phyloP scores from a whole-genome alignment of 208 protist genomes.

The Leishmania arabica region DNA sequence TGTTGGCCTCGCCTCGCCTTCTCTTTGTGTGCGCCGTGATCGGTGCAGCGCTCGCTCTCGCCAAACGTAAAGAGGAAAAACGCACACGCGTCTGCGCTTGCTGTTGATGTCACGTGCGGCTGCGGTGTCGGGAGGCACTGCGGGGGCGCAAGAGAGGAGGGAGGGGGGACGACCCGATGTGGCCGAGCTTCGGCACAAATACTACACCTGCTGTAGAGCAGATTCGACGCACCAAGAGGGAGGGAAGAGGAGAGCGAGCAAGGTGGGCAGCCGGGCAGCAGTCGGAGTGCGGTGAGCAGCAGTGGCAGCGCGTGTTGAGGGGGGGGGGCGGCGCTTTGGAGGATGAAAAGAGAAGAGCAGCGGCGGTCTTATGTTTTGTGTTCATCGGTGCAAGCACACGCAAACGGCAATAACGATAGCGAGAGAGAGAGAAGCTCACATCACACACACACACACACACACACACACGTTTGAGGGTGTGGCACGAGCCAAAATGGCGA shows the following conservation, averaged over 20 bases:
- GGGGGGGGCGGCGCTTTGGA: background rate
- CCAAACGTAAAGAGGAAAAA: background rate
- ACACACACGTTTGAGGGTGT: background rate
- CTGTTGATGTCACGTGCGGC: background rate
- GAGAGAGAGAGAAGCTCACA: background rate
- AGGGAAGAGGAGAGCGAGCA: conserved; percentile 1
- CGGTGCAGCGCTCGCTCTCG: background rate
- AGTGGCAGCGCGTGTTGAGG: background rate
- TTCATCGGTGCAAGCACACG: background rate
- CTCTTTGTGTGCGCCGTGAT: background rate
- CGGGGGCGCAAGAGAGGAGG: background rate
- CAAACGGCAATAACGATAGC: background rate
- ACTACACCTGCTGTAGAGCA: background rate
- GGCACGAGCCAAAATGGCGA: background rate
- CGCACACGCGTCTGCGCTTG: background rate
- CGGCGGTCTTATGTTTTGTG: background rate
- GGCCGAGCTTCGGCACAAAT: background rate
- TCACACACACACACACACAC: background rate
- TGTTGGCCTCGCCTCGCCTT: background rate
- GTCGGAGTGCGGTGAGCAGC: background rate
- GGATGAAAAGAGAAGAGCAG: background rate
- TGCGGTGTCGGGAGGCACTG: background rate
- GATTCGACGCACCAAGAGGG: conserved; percentile 5
- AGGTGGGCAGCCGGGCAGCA: background rate
- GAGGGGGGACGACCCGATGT: background rate